Conservation (phyloP, 192 early-diverging fungal species). For the Backusella australiensis region DNA sequence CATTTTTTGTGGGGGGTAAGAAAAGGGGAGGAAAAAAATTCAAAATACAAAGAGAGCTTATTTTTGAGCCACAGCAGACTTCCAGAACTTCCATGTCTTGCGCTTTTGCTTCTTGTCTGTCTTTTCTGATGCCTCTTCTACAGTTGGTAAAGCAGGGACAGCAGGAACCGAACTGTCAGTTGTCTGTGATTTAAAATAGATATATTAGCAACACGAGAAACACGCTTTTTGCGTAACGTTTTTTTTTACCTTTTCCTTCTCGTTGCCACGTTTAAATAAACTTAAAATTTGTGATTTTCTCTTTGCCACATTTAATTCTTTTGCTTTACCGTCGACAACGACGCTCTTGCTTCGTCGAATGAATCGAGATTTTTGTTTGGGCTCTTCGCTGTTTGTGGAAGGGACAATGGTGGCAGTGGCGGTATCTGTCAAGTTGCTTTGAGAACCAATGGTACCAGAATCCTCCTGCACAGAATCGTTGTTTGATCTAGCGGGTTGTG, state of each 20-base stretch:
- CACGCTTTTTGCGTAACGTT: background rate
- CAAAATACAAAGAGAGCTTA: background rate
- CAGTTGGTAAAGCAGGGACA: background rate
- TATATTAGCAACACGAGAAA: background rate
- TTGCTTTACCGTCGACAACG: background rate
- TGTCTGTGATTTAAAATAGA: background rate
- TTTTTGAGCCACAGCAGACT: background rate
- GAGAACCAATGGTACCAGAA: background rate
- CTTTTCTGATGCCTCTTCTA: background rate
- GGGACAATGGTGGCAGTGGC: conserved; percentile 6
- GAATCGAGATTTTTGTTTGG: background rate
- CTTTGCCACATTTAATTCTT: conserved; percentile 4
- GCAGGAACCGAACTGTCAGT: background rate
- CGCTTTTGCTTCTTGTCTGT: background rate
- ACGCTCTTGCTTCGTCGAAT: background rate
- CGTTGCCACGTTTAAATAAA: conserved; percentile 18
- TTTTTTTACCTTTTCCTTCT: conserved; percentile 12
- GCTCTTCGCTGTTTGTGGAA: background rate
- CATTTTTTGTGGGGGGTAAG: background rate
- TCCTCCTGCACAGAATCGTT: background rate
- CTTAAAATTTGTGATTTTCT: conserved; percentile 20
- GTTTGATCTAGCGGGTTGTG: background rate
- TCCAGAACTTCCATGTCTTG: conserved; percentile 1
- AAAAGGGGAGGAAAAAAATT: no score
- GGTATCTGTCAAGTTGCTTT: conserved; percentile 1